These are phyloP conservation scores for Citrus medica DNA, from an alignment of 345 rosid species.

Conservation along the genomic window DNA sequence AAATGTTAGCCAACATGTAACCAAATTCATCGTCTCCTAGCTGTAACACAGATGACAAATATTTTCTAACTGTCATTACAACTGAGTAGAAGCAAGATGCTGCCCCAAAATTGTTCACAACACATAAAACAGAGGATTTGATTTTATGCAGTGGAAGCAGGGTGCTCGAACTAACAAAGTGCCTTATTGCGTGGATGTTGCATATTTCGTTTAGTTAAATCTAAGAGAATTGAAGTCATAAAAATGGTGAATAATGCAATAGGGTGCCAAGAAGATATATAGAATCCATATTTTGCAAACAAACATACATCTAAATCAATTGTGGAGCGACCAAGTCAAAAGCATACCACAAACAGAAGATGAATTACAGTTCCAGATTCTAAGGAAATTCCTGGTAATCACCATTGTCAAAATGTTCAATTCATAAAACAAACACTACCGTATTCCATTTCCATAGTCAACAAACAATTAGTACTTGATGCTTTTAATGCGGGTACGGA, in stretches of 20 bases:
- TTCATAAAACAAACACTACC: background rate
- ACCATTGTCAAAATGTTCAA: background rate
- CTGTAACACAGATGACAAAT: slow-evolving; percentile 17
- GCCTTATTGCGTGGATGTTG: background rate
- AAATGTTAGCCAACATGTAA: slow-evolving; percentile 75
- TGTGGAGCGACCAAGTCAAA: background rate
- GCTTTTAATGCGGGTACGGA: background rate
- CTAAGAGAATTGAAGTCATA: background rate
- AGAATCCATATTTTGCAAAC: background rate
- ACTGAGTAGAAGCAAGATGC: background rate
- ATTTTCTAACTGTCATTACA: background rate
- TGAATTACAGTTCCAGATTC: background rate
- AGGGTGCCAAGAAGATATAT: background rate
- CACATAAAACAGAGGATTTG: background rate
- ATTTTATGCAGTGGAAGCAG: slow-evolving; percentile 4
- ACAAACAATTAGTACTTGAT: background rate
- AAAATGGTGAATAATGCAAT: background rate
- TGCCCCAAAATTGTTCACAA: slow-evolving; percentile 1
- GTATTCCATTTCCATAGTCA: background rate
- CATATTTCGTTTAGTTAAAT: background rate
- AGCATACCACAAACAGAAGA: background rate
- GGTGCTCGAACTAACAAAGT: background rate
- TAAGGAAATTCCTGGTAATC: background rate
- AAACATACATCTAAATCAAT: background rate
- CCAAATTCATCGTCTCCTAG: slow-evolving; percentile 97